Percentiles rank a stretch among this genome's conserved stretches.
These are phyloP conservation scores for Saururus chinensis DNA, from an alignment of 164 flowering plant species.

Conservation along the genomic window DNA sequence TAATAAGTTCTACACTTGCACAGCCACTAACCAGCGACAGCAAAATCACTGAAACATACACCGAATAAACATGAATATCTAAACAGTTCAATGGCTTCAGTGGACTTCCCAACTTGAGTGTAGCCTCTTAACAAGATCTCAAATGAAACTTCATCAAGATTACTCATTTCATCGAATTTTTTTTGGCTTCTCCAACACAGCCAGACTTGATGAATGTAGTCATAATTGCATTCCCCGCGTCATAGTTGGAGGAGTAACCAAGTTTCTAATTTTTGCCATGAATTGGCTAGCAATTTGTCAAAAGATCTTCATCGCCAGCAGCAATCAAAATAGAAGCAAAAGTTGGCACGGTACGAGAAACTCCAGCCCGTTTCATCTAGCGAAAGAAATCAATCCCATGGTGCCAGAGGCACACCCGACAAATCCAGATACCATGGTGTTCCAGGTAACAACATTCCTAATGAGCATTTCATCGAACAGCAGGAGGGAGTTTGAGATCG, in stretches of 20 bases:
- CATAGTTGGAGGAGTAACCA: conserved; percentile 14
- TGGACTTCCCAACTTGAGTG: conserved; percentile 4
- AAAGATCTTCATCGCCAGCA: conserved; percentile 8
- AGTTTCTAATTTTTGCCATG: conserved; percentile 17
- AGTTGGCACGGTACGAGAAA: conserved; percentile 15
- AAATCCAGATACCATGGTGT: conserved; percentile 18
- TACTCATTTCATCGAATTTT: conserved; percentile 8
- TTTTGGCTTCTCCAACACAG: conserved; percentile 6
- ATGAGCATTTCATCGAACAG: conserved; percentile 15
- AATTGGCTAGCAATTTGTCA: conserved; percentile 6
- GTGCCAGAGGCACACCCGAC: not conserved
- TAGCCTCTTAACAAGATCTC: conserved; percentile 19
- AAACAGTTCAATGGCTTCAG: conserved; percentile 16
- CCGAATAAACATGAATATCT: conserved; percentile 2
- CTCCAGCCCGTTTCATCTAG: conserved; percentile 16
- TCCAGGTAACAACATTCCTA: conserved; percentile 24
- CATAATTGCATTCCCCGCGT: conserved; percentile 15
- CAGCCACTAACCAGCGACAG: conserved; percentile 17
- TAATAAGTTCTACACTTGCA: conserved; percentile 1
- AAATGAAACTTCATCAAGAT: conserved; percentile 16
- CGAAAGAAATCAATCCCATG: conserved; percentile 9
- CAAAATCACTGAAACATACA: conserved; percentile 8
- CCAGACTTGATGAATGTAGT: conserved; percentile 16
- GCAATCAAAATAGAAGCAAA: conserved; percentile 14
- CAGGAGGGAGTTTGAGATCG: conserved; percentile 2